A percentile compares a stretch with the other conserved stretches of the same genome.
Evolutionary conservation across 2,329 filamentous ascomycete genomes (phyloP).

Genomic region (Tolypocladium nubicola): DNA sequence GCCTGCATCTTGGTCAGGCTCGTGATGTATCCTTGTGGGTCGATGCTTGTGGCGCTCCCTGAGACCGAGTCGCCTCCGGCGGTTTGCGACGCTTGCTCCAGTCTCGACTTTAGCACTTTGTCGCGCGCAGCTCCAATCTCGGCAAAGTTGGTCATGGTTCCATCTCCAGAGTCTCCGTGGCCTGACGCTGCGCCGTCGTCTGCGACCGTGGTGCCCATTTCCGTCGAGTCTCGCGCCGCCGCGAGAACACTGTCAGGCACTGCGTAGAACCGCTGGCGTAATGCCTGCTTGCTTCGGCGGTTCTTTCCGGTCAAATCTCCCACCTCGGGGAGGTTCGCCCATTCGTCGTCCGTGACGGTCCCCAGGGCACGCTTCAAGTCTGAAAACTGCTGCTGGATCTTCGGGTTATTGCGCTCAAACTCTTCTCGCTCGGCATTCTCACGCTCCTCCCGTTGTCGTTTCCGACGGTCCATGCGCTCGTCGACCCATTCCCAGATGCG

Average conservation of each 20-base stretch:
- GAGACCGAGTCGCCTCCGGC: slow-evolving; percentile 53
- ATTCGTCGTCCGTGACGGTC: slow-evolving; percentile 87
- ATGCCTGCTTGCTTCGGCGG: slow-evolving; percentile 70
- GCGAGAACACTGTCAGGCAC: slow-evolving; percentile 94
- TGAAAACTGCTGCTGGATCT: slow-evolving; percentile 95
- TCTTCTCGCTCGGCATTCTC: slow-evolving; percentile 86
- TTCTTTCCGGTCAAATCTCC: slow-evolving; percentile 96
- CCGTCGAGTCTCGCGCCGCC: slow-evolving; percentile 66
- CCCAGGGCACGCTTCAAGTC: slow-evolving; percentile 86
- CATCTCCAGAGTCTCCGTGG: slow-evolving; percentile 48
- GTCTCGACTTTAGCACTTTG: slow-evolving; percentile 86
- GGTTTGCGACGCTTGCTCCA: slow-evolving; percentile 76
- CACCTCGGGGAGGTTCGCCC: slow-evolving; percentile 90
- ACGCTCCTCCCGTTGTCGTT: slow-evolving; percentile 85
- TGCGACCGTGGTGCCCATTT: slow-evolving; percentile 80
- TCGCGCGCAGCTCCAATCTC: slow-evolving; percentile 94
- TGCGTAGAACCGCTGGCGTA: slow-evolving; percentile 82
- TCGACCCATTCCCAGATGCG: slow-evolving; percentile 92
- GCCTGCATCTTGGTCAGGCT: slow-evolving; percentile 75
- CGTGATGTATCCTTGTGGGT: slow-evolving; percentile 92
- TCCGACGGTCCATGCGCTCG: slow-evolving; percentile 91
- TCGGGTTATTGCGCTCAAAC: slow-evolving; percentile 94
- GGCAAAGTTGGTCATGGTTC: slow-evolving; percentile 95
- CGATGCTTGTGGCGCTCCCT: slow-evolving; percentile 82
- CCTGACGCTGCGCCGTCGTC: slow-evolving; percentile 55